Conservation (phyloP, 208 protist genomes). For the Crithidia acanthocephali region DNA sequence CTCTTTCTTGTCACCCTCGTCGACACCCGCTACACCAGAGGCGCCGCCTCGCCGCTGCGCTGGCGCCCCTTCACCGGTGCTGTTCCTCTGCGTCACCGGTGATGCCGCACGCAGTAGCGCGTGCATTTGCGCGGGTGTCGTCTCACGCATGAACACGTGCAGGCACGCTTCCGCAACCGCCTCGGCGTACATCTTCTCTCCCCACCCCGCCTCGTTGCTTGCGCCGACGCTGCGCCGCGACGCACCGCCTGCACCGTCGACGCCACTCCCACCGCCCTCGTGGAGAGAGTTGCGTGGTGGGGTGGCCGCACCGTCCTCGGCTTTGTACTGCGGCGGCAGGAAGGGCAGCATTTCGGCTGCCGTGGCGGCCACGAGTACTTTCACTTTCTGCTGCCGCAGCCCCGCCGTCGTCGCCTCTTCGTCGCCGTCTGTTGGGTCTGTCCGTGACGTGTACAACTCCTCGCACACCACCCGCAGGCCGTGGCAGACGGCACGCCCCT, state of each 20-base stretch:
- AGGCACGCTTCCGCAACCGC: constrained; percentile 20
- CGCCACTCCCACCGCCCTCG: not conserved
- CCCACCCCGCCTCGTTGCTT: not conserved
- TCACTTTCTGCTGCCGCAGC: not conserved
- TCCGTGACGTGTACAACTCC: constrained; percentile 3
- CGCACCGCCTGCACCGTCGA: too few relatives aligned
- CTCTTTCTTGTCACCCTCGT: not conserved
- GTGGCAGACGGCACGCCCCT: constrained; percentile 13
- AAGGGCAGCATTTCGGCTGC: constrained; percentile 25
- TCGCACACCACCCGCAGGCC: constrained; percentile 12
- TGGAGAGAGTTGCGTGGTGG: not conserved
- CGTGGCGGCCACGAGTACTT: constrained; percentile 23
- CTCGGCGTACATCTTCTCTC: constrained; percentile 13
- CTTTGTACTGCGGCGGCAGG: constrained; percentile 23
- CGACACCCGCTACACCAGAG: too few relatives aligned
- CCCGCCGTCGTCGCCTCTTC: too few relatives aligned
- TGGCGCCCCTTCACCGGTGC: not conserved
- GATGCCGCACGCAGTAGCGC: constrained; percentile 4
- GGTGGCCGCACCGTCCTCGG: not conserved
- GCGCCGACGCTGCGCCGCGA: not conserved
- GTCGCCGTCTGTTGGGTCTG: not conserved
- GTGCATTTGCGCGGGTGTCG: constrained; percentile 20
- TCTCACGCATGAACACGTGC: constrained; percentile 20
- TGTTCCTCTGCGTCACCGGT: not conserved
- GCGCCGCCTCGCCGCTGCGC: not conserved